A percentile compares a stretch with the other conserved stretches of the same genome.
phyloP scores from a whole-genome alignment of 106 monocot species.

The Ottelia alismoides region DNA sequence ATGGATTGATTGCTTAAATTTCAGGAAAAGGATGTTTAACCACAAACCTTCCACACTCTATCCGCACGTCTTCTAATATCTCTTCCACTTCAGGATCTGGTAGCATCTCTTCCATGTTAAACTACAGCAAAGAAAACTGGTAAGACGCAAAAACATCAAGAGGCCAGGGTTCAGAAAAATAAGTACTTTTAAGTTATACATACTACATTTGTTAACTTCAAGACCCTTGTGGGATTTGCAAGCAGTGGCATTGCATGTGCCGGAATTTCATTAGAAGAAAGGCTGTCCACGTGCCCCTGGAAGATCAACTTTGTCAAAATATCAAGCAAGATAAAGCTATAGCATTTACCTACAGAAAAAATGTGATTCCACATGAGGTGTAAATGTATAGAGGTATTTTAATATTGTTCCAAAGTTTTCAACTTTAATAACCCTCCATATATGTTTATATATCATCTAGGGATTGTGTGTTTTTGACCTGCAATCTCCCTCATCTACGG shows the following conservation, averaged over 20 bases:
- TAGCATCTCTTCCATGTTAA: constrained; percentile 44
- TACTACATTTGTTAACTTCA: constrained; percentile 90
- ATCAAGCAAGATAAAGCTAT: no score
- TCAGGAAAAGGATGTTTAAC: background rate
- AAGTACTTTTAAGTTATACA: background rate
- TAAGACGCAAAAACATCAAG: background rate
- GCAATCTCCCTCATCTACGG: no score
- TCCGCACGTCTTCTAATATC: constrained; percentile 68
- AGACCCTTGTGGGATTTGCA: constrained; percentile 40
- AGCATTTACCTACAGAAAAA: no score
- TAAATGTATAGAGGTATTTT: no score
- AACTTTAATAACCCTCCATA: no score
- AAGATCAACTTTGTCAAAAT: no score
- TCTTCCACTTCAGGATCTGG: constrained; percentile 60
- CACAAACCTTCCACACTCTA: constrained; percentile 67
- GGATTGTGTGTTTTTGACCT: no score
- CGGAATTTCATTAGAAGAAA: constrained; percentile 58
- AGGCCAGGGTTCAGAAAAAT: background rate
- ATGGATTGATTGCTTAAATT: no score
- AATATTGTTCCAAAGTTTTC: no score
- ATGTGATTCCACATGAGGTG: no score
- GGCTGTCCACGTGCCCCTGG: constrained; percentile 32
- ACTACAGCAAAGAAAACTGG: constrained; percentile 19
- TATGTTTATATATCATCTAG: no score
- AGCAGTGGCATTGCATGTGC: constrained; percentile 61